phyloP scores from a whole-genome alignment of 192 early-diverging fungal genomes.

The Tieghemiomyces parasiticus region DNA sequence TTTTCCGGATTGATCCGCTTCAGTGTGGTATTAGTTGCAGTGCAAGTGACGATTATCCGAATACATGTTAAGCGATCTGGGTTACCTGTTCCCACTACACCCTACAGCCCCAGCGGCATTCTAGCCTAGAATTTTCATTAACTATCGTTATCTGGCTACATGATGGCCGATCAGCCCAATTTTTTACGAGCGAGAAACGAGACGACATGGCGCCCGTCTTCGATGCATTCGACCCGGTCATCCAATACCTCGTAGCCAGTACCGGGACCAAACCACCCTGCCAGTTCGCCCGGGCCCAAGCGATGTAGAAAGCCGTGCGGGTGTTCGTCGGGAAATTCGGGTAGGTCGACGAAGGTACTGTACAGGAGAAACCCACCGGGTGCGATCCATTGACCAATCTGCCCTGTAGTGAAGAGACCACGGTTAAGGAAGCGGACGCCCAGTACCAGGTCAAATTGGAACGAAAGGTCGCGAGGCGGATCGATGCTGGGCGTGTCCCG shows the following conservation, averaged over 20 bases:
- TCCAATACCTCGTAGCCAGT: not conserved
- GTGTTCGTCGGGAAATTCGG: not conserved
- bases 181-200: constrained; percentile 1
- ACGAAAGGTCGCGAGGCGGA: not conserved
- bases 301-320: not conserved
- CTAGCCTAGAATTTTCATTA: no score
- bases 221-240: not conserved
- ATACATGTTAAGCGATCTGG: no score
- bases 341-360: not conserved
- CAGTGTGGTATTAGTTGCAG: no score
- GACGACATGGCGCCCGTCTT: not conserved
- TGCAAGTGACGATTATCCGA: no score
- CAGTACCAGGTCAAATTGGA: not conserved
- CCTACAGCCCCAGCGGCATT: no score
- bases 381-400: not conserved
- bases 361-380: not conserved
- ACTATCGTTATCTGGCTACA: not conserved
- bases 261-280: not conserved
- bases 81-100: no score
- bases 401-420: not conserved
- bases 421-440: not conserved
- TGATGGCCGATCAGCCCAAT: not conserved
- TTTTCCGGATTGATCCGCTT: no score
- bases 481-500: not conserved
- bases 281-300: not conserved